Conservation (phyloP, 805 yeast species). For the Yamadazyma laniorum region DNA sequence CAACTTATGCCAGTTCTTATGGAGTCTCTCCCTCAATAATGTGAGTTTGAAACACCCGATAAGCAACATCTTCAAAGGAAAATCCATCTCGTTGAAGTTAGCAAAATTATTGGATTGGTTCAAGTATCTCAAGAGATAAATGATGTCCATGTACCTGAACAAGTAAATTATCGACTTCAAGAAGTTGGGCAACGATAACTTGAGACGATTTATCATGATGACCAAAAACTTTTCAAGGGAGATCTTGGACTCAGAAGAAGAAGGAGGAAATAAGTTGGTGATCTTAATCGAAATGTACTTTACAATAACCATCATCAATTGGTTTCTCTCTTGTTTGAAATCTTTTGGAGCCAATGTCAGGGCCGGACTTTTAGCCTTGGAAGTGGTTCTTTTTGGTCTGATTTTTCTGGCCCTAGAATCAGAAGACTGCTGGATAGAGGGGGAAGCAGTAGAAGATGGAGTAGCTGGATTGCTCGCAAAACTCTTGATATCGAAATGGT, state of each 20-base stretch:
- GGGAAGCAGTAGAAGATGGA: not conserved
- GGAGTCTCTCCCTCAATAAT: slow-evolving; percentile 29
- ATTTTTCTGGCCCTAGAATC: not conserved
- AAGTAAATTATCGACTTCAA: slow-evolving; percentile 42
- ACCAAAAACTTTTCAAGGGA: slow-evolving; percentile 41
- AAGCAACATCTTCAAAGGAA: slow-evolving; percentile 38
- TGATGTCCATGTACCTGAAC: slow-evolving; percentile 47
- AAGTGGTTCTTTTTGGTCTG: slow-evolving; percentile 3
- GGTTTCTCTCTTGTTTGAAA: slow-evolving; percentile 31
- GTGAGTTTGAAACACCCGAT: slow-evolving; percentile 42
- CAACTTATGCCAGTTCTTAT: slow-evolving; percentile 32
- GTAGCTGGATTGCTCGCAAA: not conserved
- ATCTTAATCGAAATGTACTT: slow-evolving; percentile 44
- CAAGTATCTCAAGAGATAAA: slow-evolving; percentile 43
- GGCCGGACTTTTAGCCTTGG: slow-evolving; percentile 1
- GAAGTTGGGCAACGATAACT: slow-evolving; percentile 33
- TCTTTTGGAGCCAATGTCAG: slow-evolving; percentile 17
- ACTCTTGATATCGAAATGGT: not conserved
- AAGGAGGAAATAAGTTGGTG: slow-evolving; percentile 44
- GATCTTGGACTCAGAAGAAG: slow-evolving; percentile 26
- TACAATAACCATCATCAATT: slow-evolving; percentile 42
- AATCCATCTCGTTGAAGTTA: slow-evolving; percentile 44
- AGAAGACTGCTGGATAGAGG: not conserved
- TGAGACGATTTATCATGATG: slow-evolving; percentile 37
- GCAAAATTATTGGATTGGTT: slow-evolving; percentile 46